Conservation (phyloP, 139 green algal species). For the Tetraselmis chui region DNA sequence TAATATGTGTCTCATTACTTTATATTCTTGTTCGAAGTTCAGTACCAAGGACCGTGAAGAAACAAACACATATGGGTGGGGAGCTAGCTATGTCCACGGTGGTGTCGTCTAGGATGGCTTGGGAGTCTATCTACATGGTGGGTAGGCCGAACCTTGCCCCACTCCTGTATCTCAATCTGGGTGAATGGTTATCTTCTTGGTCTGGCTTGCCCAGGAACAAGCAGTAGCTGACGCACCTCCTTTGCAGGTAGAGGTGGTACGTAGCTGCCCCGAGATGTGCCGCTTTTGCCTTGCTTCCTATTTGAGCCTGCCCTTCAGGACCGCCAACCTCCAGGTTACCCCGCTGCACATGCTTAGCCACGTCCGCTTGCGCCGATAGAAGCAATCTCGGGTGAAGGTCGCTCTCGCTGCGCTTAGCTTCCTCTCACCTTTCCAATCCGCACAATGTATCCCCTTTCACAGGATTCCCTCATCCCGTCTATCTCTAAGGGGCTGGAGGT, state of each 20-base stretch:
- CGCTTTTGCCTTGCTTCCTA: constrained; percentile 49
- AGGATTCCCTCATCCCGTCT: constrained; percentile 38
- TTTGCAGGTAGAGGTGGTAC: constrained; percentile 24
- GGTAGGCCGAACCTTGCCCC: too few relatives aligned
- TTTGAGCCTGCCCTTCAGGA: constrained; percentile 42
- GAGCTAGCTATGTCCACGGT: constrained; percentile 37
- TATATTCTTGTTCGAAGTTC: too few relatives aligned
- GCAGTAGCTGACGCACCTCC: too few relatives aligned
- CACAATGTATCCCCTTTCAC: too few relatives aligned
- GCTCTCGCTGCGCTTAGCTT: too few relatives aligned
- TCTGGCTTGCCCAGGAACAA: too few relatives aligned
- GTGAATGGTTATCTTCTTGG: too few relatives aligned
- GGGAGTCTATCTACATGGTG: constrained; percentile 53
- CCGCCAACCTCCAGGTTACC: constrained; percentile 33
- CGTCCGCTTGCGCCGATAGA: too few relatives aligned
- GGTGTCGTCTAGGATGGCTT: constrained; percentile 40
- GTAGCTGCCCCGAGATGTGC: constrained; percentile 51
- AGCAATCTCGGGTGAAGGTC: too few relatives aligned
- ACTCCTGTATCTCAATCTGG: too few relatives aligned
- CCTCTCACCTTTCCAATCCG: too few relatives aligned
- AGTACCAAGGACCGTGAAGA: constrained; percentile 26
- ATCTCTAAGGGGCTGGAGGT: constrained; percentile 38
- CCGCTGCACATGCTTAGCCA: constrained; percentile 36
- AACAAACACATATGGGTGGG: constrained; percentile 43
- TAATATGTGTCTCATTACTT: too few relatives aligned